Base-by-base conservation (phyloP, 2,329 filamentous ascomycete genomes). In the Parascedosporium putredinis region DNA sequence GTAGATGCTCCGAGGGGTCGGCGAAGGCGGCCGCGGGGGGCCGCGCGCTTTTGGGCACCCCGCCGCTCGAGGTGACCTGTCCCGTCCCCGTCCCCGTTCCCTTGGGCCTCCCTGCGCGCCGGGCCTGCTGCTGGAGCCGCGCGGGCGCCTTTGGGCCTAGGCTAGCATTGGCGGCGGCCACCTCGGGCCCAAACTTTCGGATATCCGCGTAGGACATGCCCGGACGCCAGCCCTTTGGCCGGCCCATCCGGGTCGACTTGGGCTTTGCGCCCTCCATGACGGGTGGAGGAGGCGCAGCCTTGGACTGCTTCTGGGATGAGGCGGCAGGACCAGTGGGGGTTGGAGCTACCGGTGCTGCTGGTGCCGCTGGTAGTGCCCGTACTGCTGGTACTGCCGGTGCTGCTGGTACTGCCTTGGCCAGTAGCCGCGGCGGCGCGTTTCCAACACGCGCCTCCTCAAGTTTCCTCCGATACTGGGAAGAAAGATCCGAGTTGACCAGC, bases 151-250 rank as follows among this genome's bases (percentile, higher is more conserved):
- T 27, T 3, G 9, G 47, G 8, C 36, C 20, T 6, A 42, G 4
- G 14, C 12, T 16, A 12, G 34, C 24, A 24, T 49, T 49, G 10
- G 14, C n/a, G 16, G 47, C 47, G 33, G 47, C 47, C 22, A 42
- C 36, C 27, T 49, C 36, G 12, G 47, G 22, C 3, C 47, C 47
- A 18, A 49, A 42, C 3, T 25, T 49, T 31, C 59, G 55, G 34
- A 61, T 53, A 5, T 49, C 48, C 4, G 59, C 55, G 45, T 59
- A 61, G 5, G 63, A 60, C 55, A 62, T 63, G 49, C 59, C 58
- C 3, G 62, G 56, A 45, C 52, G 62, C 60, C 60, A 75, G 22
- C 73, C 74, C 48, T 72, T 71, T 4, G 76, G 75, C 5, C 75
- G 66, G 6, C 75, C 75, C 33, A 63, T 50, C 14, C 27, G 22